These are phyloP conservation scores for Malassezia pachydermatis DNA, from an alignment of 1,284 basidiomycete genomes.

Conservation along the genomic window DNA sequence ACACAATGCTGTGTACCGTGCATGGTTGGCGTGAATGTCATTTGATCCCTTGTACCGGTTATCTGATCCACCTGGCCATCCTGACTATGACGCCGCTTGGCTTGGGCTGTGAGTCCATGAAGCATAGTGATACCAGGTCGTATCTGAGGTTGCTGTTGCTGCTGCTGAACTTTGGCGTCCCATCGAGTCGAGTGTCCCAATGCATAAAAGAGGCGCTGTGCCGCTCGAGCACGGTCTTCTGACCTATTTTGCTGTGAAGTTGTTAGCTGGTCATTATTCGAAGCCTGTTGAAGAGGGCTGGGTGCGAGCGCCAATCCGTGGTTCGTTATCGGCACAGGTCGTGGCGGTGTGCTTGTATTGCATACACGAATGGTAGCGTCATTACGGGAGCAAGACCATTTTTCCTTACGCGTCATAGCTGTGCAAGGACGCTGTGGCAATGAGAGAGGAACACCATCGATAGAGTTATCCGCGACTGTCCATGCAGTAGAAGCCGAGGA, in stretches of 20 bases:
- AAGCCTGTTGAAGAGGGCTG: no score
- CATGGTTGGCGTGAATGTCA: slow-evolving; percentile 3
- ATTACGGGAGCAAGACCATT: background rate
- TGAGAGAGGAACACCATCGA: background rate
- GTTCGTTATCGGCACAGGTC: slow-evolving; percentile 2
- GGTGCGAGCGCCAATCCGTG: slow-evolving; percentile 3
- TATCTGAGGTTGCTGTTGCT: background rate
- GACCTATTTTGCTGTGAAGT: background rate
- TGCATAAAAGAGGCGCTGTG: slow-evolving; percentile 14
- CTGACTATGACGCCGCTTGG: slow-evolving; percentile 4
- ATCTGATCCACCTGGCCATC: background rate
- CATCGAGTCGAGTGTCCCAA: background rate
- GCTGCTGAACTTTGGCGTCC: background rate
- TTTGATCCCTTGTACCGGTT: background rate
- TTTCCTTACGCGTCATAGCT: slow-evolving; percentile 9
- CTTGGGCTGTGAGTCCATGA: slow-evolving; percentile 9
- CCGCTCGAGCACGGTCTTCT: slow-evolving; percentile 11
- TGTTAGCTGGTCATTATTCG: no score
- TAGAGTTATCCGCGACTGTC: no score
- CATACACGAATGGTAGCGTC: background rate
- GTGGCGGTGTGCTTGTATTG: background rate
- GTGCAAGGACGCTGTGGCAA: slow-evolving; percentile 12
- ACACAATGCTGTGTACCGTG: slow-evolving; percentile 16
- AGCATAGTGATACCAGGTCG: slow-evolving; percentile 10
- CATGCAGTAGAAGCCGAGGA: background rate